Percentiles rank a stretch among this genome's conserved stretches.
phyloP scores from a whole-genome alignment of 2,329 filamentous ascomycete species.

The Colletotrichum sojae region DNA sequence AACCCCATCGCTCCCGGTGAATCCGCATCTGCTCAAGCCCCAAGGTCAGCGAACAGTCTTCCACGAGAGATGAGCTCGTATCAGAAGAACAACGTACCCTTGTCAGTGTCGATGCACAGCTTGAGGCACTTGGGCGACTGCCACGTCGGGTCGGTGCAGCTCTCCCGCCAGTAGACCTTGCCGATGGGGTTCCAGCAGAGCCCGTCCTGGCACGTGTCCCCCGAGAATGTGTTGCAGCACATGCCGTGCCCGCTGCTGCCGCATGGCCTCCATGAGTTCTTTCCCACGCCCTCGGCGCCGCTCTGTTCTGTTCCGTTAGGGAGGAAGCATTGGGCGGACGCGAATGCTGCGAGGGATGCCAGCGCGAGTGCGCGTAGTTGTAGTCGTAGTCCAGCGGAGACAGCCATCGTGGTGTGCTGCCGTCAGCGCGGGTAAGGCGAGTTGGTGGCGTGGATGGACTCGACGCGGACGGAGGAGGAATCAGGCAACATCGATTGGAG shows the following conservation, averaged over 20 bases:
- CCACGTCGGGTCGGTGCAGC: slow-evolving; percentile 46
- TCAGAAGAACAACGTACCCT: too few relatives aligned
- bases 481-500: too few relatives aligned
- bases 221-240: slow-evolving; percentile 30
- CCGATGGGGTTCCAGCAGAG: slow-evolving; percentile 25
- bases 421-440: too few relatives aligned
- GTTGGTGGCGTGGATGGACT: too few relatives aligned
- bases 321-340: slow-evolving; percentile 21
- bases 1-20: not conserved
- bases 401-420: too few relatives aligned
- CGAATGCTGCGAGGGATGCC: not conserved
- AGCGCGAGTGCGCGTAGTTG: not conserved
- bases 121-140: slow-evolving; percentile 42
- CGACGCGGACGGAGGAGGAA: too few relatives aligned
- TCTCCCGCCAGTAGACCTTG: slow-evolving; percentile 41
- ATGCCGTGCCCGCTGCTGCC: slow-evolving; percentile 20
- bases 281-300: not conserved
- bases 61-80: too few relatives aligned
- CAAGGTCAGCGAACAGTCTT: too few relatives aligned
- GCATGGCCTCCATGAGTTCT: slow-evolving; percentile 23
- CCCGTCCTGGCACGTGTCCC: slow-evolving; percentile 23
- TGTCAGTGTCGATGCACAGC: slow-evolving; percentile 34
- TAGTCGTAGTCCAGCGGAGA: too few relatives aligned
- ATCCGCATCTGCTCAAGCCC: not conserved
- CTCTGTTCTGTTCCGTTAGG: slow-evolving; percentile 26